Evolutionary conservation across 306 rosid genomes (phyloP).

Genomic region (Abrus precatorius): DNA sequence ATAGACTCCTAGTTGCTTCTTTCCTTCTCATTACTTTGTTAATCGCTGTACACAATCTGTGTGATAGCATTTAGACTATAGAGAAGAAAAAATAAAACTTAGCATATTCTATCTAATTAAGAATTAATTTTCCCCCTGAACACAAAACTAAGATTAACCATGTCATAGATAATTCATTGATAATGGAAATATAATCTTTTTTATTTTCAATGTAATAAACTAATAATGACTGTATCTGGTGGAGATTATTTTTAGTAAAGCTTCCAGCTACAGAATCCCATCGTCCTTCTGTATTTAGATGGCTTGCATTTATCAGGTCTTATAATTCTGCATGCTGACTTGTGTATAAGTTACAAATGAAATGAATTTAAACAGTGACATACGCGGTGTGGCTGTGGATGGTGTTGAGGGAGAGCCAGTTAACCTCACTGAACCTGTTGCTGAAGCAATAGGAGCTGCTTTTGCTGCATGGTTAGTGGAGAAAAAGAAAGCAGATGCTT

Average conservation of each 20-base stretch:
- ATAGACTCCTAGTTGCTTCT: not conserved
- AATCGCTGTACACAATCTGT: not conserved
- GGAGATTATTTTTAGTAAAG: constrained; percentile 13
- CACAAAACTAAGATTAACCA: constrained; percentile 11
- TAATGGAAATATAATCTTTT: constrained; percentile 25
- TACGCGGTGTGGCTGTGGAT: constrained; percentile 91
- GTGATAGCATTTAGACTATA: constrained; percentile 9
- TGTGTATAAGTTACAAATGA: constrained; percentile 44
- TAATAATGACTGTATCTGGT: not conserved
- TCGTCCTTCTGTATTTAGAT: constrained; percentile 30
- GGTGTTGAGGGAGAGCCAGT: constrained; percentile 92
- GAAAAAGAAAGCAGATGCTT: constrained; percentile 75
- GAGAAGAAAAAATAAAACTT: not conserved
- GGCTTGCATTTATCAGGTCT: not conserved
- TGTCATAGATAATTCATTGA: constrained; percentile 19
- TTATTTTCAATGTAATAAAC: not conserved
- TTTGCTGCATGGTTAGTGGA: constrained; percentile 90
- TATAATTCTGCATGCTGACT: constrained; percentile 41
- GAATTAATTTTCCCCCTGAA: not conserved
- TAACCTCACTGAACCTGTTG: constrained; percentile 84
- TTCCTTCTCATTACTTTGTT: constrained; percentile 2
- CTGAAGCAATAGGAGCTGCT: constrained; percentile 93
- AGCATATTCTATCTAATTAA: not conserved
- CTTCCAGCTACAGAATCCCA: constrained; percentile 31
- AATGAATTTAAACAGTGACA: constrained; percentile 69